Evolutionary conservation across 805 yeast species (phyloP).

Genomic region (Ogataea corticis): DNA sequence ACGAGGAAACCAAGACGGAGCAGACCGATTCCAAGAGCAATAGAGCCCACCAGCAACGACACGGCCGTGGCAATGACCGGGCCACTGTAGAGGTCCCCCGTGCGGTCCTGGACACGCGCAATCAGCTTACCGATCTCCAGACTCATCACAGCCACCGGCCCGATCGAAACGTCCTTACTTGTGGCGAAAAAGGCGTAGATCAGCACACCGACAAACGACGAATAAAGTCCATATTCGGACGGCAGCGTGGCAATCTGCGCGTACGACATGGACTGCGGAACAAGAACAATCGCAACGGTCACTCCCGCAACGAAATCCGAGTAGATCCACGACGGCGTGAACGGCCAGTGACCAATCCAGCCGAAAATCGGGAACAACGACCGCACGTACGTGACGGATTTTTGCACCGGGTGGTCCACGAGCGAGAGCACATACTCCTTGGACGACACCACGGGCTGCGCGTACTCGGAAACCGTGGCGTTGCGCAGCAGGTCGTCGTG

Average conservation of each 20-base stretch:
- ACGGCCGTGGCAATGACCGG: slow-evolving; percentile 80
- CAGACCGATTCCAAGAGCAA: slow-evolving; percentile 79
- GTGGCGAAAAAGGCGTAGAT: slow-evolving; percentile 91
- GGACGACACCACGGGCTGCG: slow-evolving; percentile 28
- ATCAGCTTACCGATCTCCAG: slow-evolving; percentile 79
- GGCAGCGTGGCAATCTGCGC: slow-evolving; percentile 82
- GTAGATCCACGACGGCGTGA: slow-evolving; percentile 61
- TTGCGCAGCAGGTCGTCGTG: background rate
- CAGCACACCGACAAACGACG: slow-evolving; percentile 89
- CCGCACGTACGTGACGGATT: slow-evolving; percentile 47
- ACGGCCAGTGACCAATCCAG: slow-evolving; percentile 88
- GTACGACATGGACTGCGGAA: slow-evolving; percentile 95
- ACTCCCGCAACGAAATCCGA: slow-evolving; percentile 89
- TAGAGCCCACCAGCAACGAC: slow-evolving; percentile 81
- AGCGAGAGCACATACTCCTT: slow-evolving; percentile 30
- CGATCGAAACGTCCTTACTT: slow-evolving; percentile 91
- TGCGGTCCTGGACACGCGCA: slow-evolving; percentile 54
- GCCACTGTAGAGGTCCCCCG: slow-evolving; percentile 43
- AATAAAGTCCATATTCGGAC: slow-evolving; percentile 85
- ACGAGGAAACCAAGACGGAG: slow-evolving; percentile 83
- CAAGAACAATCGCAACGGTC: slow-evolving; percentile 89
- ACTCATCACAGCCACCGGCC: slow-evolving; percentile 97
- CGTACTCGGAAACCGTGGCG: slow-evolving; percentile 16
- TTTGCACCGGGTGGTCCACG: slow-evolving; percentile 40
- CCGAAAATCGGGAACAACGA: slow-evolving; percentile 75